phyloP scores from a whole-genome alignment of 495 filamentous ascomycete species.

The Xylaria palmicola region DNA sequence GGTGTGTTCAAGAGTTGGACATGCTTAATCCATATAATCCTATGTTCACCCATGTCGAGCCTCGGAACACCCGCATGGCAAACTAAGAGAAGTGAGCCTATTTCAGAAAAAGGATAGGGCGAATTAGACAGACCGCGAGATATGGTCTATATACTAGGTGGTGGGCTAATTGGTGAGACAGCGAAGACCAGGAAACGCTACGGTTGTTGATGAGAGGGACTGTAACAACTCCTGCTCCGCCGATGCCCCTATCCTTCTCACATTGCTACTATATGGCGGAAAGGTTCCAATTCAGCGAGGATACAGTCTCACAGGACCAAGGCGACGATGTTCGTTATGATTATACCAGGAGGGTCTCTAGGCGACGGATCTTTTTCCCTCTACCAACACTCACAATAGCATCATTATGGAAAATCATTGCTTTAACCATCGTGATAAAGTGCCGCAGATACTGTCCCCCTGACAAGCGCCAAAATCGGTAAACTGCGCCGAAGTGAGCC shows the following conservation, averaged over 20 bases:
- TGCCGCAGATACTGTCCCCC: too few species aligned
- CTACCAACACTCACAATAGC: constrained; percentile 47
- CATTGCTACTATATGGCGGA: constrained; percentile 54
- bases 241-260: constrained; percentile 53
- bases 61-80: constrained; percentile 53
- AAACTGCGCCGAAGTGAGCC: too few species aligned
- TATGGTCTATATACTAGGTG: background rate
- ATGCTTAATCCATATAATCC: constrained; percentile 62
- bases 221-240: constrained; percentile 66
- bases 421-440: too few species aligned
- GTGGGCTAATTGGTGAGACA: constrained; percentile 14
- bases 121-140: constrained; percentile 28
- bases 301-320: constrained; percentile 48
- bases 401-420: constrained; percentile 48
- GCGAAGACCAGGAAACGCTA: constrained; percentile 31
- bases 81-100: constrained; percentile 60
- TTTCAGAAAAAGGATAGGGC: constrained; percentile 61
- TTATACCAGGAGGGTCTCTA: constrained; percentile 23
- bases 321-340: constrained; percentile 54
- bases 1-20: constrained; percentile 53
- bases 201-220: constrained; percentile 61
- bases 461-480: too few species aligned
- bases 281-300: constrained; percentile 49
- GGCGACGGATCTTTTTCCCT: constrained; percentile 51
- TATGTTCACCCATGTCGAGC: constrained; percentile 69